phyloP scores from a whole-genome alignment of 352 stramenopile species.

The Paralagenidium karlingii region DNA sequence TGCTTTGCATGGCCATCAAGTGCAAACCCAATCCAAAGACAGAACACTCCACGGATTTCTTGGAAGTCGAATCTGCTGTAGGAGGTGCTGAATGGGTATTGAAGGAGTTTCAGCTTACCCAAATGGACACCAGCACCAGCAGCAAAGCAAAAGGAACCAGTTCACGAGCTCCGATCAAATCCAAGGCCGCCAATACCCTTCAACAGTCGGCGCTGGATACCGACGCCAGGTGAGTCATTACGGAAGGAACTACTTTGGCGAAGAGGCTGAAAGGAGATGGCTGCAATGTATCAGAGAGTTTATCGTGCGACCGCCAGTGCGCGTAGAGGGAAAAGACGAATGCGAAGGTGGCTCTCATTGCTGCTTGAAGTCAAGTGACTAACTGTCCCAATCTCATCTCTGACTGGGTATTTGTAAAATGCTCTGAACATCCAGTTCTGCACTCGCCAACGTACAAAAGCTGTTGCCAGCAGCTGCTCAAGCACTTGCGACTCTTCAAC shows the following conservation, averaged over 20 bases:
- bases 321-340: conserved; percentile 32
- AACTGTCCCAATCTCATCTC: too few species aligned
- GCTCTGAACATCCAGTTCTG: too few species aligned
- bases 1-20: conserved; percentile 50
- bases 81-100: background rate
- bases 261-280: background rate
- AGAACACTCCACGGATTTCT: too few species aligned
- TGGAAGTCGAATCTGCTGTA: background rate
- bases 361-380: too few species aligned
- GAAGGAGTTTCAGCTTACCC: background rate
- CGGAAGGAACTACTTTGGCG: background rate
- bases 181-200: background rate
- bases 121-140: background rate
- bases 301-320: conserved; percentile 27
- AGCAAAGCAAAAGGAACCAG: background rate
- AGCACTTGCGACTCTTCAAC: conserved; percentile 38
- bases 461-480: conserved; percentile 17
- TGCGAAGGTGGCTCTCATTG: too few species aligned
- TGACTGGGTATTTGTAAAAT: too few species aligned
- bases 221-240: too few species aligned
- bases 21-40: conserved; percentile 2
- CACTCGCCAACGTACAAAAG: conserved; percentile 30
- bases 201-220: conserved; percentile 7
- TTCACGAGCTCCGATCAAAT: background rate
- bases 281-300: conserved; percentile 22